Base-by-base conservation (phyloP, 2,329 filamentous ascomycete species). In the Leptodontidium sp. region DNA sequence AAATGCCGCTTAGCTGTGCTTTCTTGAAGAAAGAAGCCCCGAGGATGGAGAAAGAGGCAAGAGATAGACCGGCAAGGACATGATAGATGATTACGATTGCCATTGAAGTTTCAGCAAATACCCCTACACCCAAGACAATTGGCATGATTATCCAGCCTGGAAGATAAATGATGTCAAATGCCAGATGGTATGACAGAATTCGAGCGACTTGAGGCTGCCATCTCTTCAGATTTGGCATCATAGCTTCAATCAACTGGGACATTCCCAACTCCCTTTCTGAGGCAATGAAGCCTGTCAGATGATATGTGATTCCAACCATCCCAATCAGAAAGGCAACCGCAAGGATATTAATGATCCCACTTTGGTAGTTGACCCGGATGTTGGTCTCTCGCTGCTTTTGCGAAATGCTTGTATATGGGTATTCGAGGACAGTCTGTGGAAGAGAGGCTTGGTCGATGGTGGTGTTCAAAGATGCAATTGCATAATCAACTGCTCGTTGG, bases 221-320 rank as follows among this genome's bases (percentile, higher is more conserved):
- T 53, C 87, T 83, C 61, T 85, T 85, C 65, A 86, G 85, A 66
- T 92, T 92, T 0, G 93, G 91, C 84, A 96, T 94, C 93, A 97
- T 97, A 65, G 93, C 91, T 80, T 98, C 94, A 53, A 98, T 88
- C 35, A 98, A 84, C 71, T 94, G 92, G 4, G 93, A 93, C 87
- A 97, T 96, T 68, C 94, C 94, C 17, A 89, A 84, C 81, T 98
- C 94, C 66, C 94, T 85, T 80, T 98, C 94, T 1, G 90, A 89
- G 8, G 94, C 94, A 78, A 97, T 90, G 75, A 94, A 89, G 9
- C 94, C 94, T 0, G 93, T 93, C 67, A 97, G 84, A 76, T 98
- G 94, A 78, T 97, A 98, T 47, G 90, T 91, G 32, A 97, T 87
- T 65, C 93, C 93, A 57, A 96, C 89, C 65, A 96, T 86, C 24